phyloP scores from a whole-genome alignment of 2,329 filamentous ascomycete species.

The Diaporthe aspalathi region DNA sequence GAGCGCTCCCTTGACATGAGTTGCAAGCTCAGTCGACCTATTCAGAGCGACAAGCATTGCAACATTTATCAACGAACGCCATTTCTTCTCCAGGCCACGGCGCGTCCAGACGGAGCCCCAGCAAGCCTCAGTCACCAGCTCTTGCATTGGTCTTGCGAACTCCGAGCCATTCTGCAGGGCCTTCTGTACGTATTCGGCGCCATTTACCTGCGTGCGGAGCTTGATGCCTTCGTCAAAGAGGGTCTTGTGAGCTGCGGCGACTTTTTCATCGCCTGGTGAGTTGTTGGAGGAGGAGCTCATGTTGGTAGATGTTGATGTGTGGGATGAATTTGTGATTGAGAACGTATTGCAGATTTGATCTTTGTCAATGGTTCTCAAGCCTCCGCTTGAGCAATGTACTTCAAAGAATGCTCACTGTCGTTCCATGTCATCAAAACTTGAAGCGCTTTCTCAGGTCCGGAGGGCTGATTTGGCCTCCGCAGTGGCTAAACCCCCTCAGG shows the following conservation, averaged over 20 bases:
- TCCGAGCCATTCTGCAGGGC: slow-evolving; percentile 67
- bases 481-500: slow-evolving; percentile 12
- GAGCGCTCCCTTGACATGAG: slow-evolving; percentile 71
- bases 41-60: slow-evolving; percentile 71
- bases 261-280: slow-evolving; percentile 41
- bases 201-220: slow-evolving; percentile 69
- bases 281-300: slow-evolving; percentile 40
- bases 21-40: slow-evolving; percentile 66
- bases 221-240: slow-evolving; percentile 71
- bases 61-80: slow-evolving; percentile 71
- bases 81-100: slow-evolving; percentile 70
- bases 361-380: too few relatives aligned
- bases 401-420: neutral
- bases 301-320: neutral
- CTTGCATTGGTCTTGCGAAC: slow-evolving; percentile 71
- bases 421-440: neutral
- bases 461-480: slow-evolving; percentile 14
- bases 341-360: neutral
- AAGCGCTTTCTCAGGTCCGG: neutral
- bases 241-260: slow-evolving; percentile 57
- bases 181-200: slow-evolving; percentile 69
- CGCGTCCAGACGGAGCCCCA: slow-evolving; percentile 75
- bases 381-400: neutral
- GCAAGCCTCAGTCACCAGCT: slow-evolving; percentile 72
- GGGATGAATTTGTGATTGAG: neutral